These are phyloP conservation scores for Phytophthora sp. DNA, from an alignment of 352 stramenopile species.

Conservation along the genomic window DNA sequence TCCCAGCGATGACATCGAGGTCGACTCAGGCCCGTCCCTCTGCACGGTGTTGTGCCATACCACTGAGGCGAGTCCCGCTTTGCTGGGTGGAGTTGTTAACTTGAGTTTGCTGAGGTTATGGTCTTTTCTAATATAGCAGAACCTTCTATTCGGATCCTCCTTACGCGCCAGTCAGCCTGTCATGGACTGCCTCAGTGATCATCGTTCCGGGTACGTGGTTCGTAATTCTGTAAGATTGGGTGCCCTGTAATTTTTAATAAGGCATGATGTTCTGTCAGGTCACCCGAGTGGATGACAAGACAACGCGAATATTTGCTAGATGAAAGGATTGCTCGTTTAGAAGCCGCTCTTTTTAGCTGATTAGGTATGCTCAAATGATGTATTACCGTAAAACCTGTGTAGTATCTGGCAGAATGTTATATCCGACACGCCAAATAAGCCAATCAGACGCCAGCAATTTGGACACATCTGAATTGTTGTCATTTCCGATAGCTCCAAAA, in stretches of 20 bases:
- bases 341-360: constrained; percentile 44
- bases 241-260: neutral
- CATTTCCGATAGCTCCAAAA: too few relatives aligned
- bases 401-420: too few relatives aligned
- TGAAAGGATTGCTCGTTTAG: constrained; percentile 51
- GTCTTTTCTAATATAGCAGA: constrained; percentile 21
- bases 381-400: too few relatives aligned
- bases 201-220: constrained; percentile 45
- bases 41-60: constrained; percentile 68
- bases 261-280: constrained; percentile 23
- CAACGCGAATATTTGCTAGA: constrained; percentile 48
- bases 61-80: constrained; percentile 49
- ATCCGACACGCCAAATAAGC: too few relatives aligned
- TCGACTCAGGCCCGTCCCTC: constrained; percentile 57
- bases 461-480: too few relatives aligned
- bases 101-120: neutral
- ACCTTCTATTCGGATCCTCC: constrained; percentile 54
- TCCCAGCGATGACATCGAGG: constrained; percentile 59
- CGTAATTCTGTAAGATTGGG: neutral
- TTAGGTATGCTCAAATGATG: too few relatives aligned
- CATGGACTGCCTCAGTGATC: constrained; percentile 63
- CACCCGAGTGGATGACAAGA: constrained; percentile 52
- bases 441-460: too few relatives aligned
- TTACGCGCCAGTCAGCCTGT: constrained; percentile 53
- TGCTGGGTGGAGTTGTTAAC: neutral